A percentile compares a stretch with the other conserved stretches of the same genome.
phyloP scores from a whole-genome alignment of 116 monocot species.

The Phalaenopsis hybrid region DNA sequence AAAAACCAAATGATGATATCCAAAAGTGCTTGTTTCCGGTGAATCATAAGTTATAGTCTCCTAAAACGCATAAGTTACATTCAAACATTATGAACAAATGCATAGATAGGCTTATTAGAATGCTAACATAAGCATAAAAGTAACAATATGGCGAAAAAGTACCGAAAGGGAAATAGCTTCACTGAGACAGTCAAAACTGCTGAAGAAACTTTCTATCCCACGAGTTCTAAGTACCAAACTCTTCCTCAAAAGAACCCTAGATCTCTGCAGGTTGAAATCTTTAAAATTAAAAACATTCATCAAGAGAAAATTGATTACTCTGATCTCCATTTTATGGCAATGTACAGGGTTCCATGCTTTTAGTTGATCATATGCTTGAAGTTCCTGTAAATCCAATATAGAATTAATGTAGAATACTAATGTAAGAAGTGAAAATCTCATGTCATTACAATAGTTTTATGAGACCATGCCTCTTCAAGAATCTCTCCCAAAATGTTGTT shows the following conservation, averaged over 20 bases:
- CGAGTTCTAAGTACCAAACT: slow-evolving; percentile 33
- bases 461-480: slow-evolving; percentile 31
- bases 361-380: slow-evolving; percentile 36
- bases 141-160: background rate
- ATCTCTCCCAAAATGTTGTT: slow-evolving; percentile 22
- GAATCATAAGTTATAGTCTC: slow-evolving; percentile 2
- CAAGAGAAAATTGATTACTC: slow-evolving; percentile 42
- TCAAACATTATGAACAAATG: background rate
- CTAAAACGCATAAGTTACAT: background rate
- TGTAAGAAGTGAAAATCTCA: background rate
- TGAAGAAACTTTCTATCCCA: slow-evolving; percentile 30
- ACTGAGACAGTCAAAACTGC: slow-evolving; percentile 37
- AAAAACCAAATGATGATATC: slow-evolving; percentile 32
- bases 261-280: slow-evolving; percentile 28
- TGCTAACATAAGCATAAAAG: background rate
- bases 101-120: background rate
- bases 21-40: slow-evolving; percentile 7
- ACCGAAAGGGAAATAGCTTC: slow-evolving; percentile 52
- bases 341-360: slow-evolving; percentile 23
- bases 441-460: background rate
- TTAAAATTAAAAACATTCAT: slow-evolving; percentile 26
- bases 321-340: slow-evolving; percentile 32
- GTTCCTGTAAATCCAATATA: slow-evolving; percentile 27
- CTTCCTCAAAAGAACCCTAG: slow-evolving; percentile 36
- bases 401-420: background rate